Percentiles rank a stretch among this genome's conserved stretches.
Conservation (phyloP, 805 yeast genomes). For the Saccharomycopsis javanensis region DNA sequence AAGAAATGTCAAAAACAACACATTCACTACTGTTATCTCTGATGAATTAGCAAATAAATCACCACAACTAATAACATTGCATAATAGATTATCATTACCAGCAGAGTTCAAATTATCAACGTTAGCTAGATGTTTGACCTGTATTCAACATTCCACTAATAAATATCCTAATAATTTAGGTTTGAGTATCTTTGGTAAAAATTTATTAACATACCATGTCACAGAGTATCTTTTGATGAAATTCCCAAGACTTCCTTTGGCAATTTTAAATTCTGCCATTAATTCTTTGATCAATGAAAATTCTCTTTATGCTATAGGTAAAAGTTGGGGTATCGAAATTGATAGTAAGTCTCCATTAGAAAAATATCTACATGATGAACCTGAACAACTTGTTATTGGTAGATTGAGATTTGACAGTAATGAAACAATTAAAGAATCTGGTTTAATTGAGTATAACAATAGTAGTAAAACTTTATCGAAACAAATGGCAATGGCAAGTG, state of each 20-base stretch:
- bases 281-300: slow-evolving; percentile 64
- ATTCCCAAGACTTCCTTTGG: slow-evolving; percentile 86
- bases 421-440: slow-evolving; percentile 14
- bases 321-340: slow-evolving; percentile 80
- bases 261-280: slow-evolving; percentile 64
- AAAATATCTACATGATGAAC: slow-evolving; percentile 59
- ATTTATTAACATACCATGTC: slow-evolving; percentile 63
- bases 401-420: slow-evolving; percentile 42
- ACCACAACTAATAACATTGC: slow-evolving; percentile 71
- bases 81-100: slow-evolving; percentile 64
- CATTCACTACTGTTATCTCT: slow-evolving; percentile 24
- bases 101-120: slow-evolving; percentile 47
- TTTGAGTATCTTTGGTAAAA: slow-evolving; percentile 72
- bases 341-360: slow-evolving; percentile 57
- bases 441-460: slow-evolving; percentile 2
- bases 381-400: slow-evolving; percentile 59
- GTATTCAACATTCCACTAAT: slow-evolving; percentile 33
- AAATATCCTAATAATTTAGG: slow-evolving; percentile 66
- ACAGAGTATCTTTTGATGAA: slow-evolving; percentile 61
- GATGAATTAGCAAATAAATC: slow-evolving; percentile 48
- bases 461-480: slow-evolving; percentile 1
- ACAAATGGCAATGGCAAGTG: slow-evolving; percentile 41
- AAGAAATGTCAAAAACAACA: background rate
- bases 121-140: slow-evolving; percentile 72
- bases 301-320: slow-evolving; percentile 58